phyloP scores from a whole-genome alignment of 2,329 filamentous ascomycete genomes.

The Arthroderma sp. region DNA sequence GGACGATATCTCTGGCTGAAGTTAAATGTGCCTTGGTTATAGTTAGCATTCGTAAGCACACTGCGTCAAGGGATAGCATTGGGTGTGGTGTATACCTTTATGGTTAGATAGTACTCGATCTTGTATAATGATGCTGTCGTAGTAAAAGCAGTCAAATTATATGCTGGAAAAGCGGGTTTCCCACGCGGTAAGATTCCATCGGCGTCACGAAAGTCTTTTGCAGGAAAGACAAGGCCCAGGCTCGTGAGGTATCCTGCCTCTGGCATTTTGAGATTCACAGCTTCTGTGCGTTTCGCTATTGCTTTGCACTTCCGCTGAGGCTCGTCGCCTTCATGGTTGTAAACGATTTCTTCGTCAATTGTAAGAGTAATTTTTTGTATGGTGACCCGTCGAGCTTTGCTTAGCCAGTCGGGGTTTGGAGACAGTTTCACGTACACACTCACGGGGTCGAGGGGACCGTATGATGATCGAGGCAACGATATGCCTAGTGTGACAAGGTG shows the following conservation, averaged over 20 bases:
- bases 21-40: constrained; percentile 63
- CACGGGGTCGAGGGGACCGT: constrained; percentile 87
- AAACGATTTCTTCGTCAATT: constrained; percentile 97
- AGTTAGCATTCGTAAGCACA: constrained; percentile 6
- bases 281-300: constrained; percentile 69
- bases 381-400: constrained; percentile 79
- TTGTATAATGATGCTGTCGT: constrained; percentile 92
- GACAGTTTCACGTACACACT: constrained; percentile 90
- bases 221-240: constrained; percentile 77
- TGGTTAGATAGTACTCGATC: constrained; percentile 90
- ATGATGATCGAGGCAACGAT: constrained; percentile 88
- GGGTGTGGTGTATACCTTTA: constrained; percentile 55
- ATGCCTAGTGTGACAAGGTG: constrained; percentile 86
- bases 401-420: constrained; percentile 83
- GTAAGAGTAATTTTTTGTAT: constrained; percentile 87
- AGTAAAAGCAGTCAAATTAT: constrained; percentile 80
- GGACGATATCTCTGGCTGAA: constrained; percentile 71
- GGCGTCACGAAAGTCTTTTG: constrained; percentile 71
- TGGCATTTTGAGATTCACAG: constrained; percentile 70
- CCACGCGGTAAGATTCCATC: constrained; percentile 79
- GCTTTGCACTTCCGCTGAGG: constrained; percentile 81
- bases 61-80: constrained; percentile 8
- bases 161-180: constrained; percentile 77
- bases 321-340: constrained; percentile 93
- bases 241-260: constrained; percentile 90